These are phyloP conservation scores for Clonostachys chloroleuca DNA, from an alignment of 2,329 filamentous ascomycete species.

Conservation along the genomic window DNA sequence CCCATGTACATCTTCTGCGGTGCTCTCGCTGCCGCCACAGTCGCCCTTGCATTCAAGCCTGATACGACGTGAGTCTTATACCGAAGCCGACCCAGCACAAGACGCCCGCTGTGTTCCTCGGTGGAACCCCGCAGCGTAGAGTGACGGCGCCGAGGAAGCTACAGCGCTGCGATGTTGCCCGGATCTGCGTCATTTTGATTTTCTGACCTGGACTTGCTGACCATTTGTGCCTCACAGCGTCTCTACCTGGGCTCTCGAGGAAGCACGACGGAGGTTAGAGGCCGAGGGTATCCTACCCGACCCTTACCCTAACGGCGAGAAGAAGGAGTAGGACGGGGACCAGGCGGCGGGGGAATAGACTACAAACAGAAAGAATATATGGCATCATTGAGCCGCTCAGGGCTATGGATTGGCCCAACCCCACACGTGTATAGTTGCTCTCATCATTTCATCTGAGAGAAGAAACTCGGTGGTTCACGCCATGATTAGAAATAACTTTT, in stretches of 20 bases:
- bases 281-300: conserved; percentile 91
- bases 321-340: conserved; percentile 35
- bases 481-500: neutral
- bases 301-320: conserved; percentile 51
- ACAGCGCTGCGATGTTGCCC: conserved; percentile 1
- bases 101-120: no score
- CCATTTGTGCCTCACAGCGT: conserved; percentile 55
- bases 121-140: no score
- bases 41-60: conserved; percentile 94
- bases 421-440: neutral
- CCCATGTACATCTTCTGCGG: conserved; percentile 82
- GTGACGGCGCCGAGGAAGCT: no score
- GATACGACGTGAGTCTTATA: conserved; percentile 86
- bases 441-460: neutral
- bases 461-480: neutral
- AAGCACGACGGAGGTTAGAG: conserved; percentile 92
- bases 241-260: conserved; percentile 98
- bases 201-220: conserved; percentile 3
- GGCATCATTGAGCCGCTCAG: neutral
- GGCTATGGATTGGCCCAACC: neutral
- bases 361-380: neutral
- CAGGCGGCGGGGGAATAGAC: neutral
- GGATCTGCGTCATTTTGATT: conserved; percentile 15
- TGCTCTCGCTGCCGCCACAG: conserved; percentile 64
- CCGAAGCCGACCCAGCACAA: no score